Conservation (phyloP, 441 rosid species). For the Rhodomyrtus psidioides region DNA sequence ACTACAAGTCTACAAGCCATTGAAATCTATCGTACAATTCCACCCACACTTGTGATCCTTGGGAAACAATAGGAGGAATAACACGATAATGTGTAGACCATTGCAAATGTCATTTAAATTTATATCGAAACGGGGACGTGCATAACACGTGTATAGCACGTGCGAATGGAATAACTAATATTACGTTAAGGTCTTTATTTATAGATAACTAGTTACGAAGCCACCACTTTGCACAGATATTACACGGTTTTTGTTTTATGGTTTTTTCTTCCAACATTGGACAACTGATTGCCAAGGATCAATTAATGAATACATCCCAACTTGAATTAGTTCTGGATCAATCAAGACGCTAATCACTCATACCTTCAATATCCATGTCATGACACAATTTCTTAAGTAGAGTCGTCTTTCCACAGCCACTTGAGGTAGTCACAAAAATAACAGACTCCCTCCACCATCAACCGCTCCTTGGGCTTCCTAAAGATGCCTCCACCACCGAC, state of each 20-base stretch:
- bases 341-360: background rate
- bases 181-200: background rate
- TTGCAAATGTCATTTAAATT: background rate
- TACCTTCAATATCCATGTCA: background rate
- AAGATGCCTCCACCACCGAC: no score
- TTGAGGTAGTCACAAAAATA: no score
- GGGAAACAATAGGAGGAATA: no score
- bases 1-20: no score
- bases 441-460: no score
- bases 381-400: slow-evolving; percentile 2
- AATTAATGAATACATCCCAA: background rate
- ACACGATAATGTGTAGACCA: no score
- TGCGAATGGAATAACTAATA: background rate
- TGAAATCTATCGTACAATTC: no score
- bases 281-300: background rate
- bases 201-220: no score
- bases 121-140: background rate
- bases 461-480: no score
- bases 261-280: background rate
- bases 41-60: no score
- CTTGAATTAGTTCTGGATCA: background rate
- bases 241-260: background rate
- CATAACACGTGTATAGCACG: background rate
- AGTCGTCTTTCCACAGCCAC: no score
- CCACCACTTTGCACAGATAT: no score